Evolutionary conservation across 2,329 filamentous ascomycete genomes (phyloP).

Genomic region (Leptographium procerum): DNA sequence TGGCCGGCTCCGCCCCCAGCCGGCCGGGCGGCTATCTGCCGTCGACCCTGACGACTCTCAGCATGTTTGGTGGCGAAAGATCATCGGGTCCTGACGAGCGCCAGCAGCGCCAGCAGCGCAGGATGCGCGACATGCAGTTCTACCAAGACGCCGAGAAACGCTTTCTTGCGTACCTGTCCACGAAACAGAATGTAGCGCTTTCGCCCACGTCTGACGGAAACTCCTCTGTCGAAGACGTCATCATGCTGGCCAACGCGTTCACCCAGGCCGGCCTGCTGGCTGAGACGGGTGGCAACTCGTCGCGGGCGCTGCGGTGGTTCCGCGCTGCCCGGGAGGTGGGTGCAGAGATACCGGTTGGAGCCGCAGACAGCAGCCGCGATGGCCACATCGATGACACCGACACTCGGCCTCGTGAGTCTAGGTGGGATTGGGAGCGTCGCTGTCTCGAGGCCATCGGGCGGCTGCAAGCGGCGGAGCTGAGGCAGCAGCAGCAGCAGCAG

Average conservation of each 20-base stretch:
- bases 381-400: conserved; percentile 1
- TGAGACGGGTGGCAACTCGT: conserved; percentile 11
- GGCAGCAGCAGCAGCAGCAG: conserved; percentile 12
- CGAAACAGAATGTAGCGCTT: neutral
- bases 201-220: neutral
- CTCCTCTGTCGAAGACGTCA: neutral
- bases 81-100: neutral
- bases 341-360: neutral
- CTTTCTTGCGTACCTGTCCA: conserved; percentile 15
- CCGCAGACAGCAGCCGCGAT: too few species aligned
- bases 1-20: conserved; percentile 9
- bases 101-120: neutral
- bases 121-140: conserved; percentile 9
- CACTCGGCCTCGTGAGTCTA: neutral
- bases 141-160: conserved; percentile 13
- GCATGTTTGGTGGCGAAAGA: conserved; percentile 11
- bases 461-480: conserved; percentile 13
- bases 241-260: conserved; percentile 21
- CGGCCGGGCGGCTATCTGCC: conserved; percentile 20
- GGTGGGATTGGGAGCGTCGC: conserved; percentile 24
- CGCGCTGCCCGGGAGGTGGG: conserved; percentile 5
- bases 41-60: conserved; percentile 22
- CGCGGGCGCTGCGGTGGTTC: conserved; percentile 19
- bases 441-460: conserved; percentile 20
- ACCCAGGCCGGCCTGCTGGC: conserved; percentile 23